Percentiles rank a stretch among this genome's conserved stretches.
These are phyloP conservation scores for Hirschioporus abietinus DNA, from an alignment of 768 basidiomycete genomes.

Conservation along the genomic window DNA sequence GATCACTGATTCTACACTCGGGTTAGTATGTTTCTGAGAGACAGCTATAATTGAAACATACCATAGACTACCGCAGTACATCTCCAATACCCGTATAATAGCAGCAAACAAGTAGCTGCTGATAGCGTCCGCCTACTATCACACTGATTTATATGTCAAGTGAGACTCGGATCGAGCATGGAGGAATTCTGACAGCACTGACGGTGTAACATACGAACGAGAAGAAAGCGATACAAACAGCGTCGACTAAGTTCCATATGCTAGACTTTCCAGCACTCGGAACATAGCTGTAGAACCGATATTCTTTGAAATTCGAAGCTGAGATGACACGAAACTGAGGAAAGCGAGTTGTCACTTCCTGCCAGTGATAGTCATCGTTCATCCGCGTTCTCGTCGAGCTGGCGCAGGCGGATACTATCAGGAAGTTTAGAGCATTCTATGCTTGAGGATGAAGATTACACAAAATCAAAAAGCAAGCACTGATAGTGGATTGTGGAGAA, in stretches of 20 bases:
- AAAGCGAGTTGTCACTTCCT: neutral
- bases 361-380: neutral
- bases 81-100: slow-evolving; percentile 28
- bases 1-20: slow-evolving; percentile 59
- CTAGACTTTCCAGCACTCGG: neutral
- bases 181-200: slow-evolving; percentile 6
- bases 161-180: slow-evolving; percentile 4
- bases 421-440: neutral
- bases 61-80: slow-evolving; percentile 45
- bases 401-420: neutral
- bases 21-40: neutral
- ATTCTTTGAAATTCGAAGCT: neutral
- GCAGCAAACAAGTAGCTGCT: slow-evolving; percentile 7
- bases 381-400: neutral
- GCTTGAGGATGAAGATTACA: neutral
- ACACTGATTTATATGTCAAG: slow-evolving; percentile 10
- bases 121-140: slow-evolving; percentile 13
- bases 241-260: neutral
- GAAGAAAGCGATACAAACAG: neutral
- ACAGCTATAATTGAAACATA: slow-evolving; percentile 19
- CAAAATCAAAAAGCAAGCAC: neutral
- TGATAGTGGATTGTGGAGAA: too few relatives aligned
- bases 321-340: neutral
- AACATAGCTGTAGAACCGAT: neutral
- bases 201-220: neutral